Base-by-base conservation (phyloP, 768 basidiomycete species). In the Leccinum sublutescens region DNA sequence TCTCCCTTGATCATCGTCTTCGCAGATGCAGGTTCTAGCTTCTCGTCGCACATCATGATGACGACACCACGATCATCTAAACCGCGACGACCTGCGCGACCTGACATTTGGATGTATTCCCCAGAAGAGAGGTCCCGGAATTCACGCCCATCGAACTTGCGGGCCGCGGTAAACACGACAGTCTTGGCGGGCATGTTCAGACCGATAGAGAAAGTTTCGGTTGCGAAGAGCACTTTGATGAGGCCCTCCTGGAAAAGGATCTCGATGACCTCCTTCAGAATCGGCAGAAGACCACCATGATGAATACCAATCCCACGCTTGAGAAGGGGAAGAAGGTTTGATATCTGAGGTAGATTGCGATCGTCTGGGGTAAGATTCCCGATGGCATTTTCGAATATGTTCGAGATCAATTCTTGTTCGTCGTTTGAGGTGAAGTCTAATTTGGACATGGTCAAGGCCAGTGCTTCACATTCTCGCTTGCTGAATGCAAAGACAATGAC, bases 151-250 rank as follows among this genome's bases (percentile, higher is more conserved):
- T 99, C 97, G 67, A 95, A 98, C 76, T 99, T 99, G 64, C 94
- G 87, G 3, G 94, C 89, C 1, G 88, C 84, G 0, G 94, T 97
- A 79, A 99, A 99, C 23, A 99, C 96, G 51, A 99, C 97, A 3
- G 97, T 98, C 79, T 98, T 98, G 17, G 97, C 97, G 11, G 97
- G 97, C 97, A 99, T 99, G 76, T 99, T 99, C 48, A 99, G 80
- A 38, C 93, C 94, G 59, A 97, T 97, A 15, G 95, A 96, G 76
- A 98, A 98, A 0, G 97, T 99, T 76, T 99, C 97, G 0, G 97
- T 99, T 7, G 97, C 97, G 68, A 98, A 99, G 43, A 99, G 84
- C 33, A 94, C 95, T 73, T 99, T 99, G 78, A 98, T 94, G 49
- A 98, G 80, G 10, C 96, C 95, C 69, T 98, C 95, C 72, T 98